phyloP scores from a whole-genome alignment of 345 rosid genomes.

The Salix koriyanagi region DNA sequence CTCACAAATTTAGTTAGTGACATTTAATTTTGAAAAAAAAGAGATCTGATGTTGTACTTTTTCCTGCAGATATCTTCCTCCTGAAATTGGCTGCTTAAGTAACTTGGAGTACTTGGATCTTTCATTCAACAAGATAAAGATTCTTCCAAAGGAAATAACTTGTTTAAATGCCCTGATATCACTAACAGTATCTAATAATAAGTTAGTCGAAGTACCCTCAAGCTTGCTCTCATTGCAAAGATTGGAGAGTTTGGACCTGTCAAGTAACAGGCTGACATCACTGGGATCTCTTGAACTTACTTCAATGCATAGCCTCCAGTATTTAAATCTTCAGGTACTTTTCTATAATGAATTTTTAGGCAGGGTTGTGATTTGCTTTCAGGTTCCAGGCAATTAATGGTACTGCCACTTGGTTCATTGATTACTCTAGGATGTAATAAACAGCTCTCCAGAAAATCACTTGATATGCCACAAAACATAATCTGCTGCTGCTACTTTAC shows the following conservation, averaged over 20 bases:
- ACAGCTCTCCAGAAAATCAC: background rate
- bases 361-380: background rate
- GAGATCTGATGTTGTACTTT: background rate
- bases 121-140: constrained; percentile 88
- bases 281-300: constrained; percentile 67
- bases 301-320: constrained; percentile 63
- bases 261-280: constrained; percentile 73
- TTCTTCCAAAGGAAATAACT: constrained; percentile 68
- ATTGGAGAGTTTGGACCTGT: constrained; percentile 74
- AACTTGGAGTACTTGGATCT: constrained; percentile 81
- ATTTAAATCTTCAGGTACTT: constrained; percentile 77
- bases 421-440: background rate
- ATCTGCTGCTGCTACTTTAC: background rate
- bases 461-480: background rate
- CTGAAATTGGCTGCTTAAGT: constrained; percentile 85
- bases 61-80: constrained; percentile 75
- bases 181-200: constrained; percentile 80
- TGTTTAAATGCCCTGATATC: constrained; percentile 59
- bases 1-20: background rate
- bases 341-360: background rate
- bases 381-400: background rate
- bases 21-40: background rate
- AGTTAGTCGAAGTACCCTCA: constrained; percentile 60
- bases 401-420: background rate
- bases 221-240: constrained; percentile 62